Evolutionary conservation across 2,329 filamentous ascomycete species (phyloP), one percentile per base, ranked within the genome.

Genomic region (Pseudocercospora ulei): DNA sequence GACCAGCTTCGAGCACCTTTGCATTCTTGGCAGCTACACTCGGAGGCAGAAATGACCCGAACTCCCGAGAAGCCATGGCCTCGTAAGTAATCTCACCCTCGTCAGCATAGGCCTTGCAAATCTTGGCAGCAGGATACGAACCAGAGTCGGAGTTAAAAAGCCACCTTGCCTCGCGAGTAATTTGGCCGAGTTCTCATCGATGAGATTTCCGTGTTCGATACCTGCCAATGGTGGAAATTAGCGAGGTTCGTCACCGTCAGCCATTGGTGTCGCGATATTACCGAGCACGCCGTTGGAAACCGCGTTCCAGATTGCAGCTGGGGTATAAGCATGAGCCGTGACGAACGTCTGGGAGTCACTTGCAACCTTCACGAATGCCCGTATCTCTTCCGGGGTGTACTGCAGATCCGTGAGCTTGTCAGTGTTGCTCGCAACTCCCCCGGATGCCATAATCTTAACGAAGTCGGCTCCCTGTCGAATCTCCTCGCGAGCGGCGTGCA

Each of bases 201-300:
- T 61, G n/a, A 78, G 62, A 9, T 74, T 69, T 14, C 75, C 76
- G 47, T 76, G 73, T 44, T 77, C 73, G 45, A 76, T 75, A 1
- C 30, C 30, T 33, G 11, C 8, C n/a, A 2, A 20, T 6, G 11
- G 20, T 19, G 23, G 30, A n/a, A 19, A 33, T n/a, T n/a, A n/a
- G n/a, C n/a, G n/a, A n/a, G n/a, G n/a, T n/a, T n/a, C n/a, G n/a
- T n/a, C n/a, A n/a, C n/a, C n/a, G n/a, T n/a, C n/a, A n/a, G n/a
- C n/a, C n/a, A n/a, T n/a, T n/a, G n/a, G n/a, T n/a, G n/a, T 20
- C 14, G 30, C 11, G n/a, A n/a, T 3, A 18, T 33, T 14, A 33
- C 71, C 70, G 11, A 51, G 61, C 0, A 71, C 69, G 4, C 71
- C 74, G 34, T 75, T 70, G 9, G 68, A 62, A 12, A 77, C 61